Conservation (phyloP, 257 asterid genomes). For the Plantago ovata region DNA sequence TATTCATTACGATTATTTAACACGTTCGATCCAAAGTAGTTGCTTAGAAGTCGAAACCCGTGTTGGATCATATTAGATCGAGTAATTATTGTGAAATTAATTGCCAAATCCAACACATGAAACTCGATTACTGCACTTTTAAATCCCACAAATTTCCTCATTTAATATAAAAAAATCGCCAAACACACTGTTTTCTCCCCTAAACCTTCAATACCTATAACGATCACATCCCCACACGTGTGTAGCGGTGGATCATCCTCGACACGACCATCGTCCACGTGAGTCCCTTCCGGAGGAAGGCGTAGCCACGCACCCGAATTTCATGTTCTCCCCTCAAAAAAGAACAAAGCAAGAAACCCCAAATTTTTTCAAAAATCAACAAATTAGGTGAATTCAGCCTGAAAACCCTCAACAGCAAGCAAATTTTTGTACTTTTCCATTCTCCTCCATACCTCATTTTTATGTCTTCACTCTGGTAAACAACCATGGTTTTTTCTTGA, state of each 20-base stretch:
- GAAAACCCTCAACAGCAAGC: conserved; percentile 16
- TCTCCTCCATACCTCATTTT: neutral
- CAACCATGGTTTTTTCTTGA: conserved; percentile 5
- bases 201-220: no score
- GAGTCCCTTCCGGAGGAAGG: neutral
- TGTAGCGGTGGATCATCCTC: no score
- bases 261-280: neutral
- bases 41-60: no score
- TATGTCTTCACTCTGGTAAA: conserved; percentile 9
- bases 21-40: no score
- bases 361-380: neutral
- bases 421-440: conserved; percentile 9
- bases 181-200: neutral
- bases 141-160: neutral
- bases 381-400: conserved; percentile 15
- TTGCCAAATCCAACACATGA: no score
- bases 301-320: no score
- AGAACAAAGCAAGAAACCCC: neutral
- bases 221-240: neutral
- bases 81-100: no score
- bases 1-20: no score
- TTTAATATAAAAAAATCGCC: no score
- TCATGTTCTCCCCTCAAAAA: neutral
- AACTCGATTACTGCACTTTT: no score
- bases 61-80: no score